Evolutionary conservation across 805 yeast species (phyloP).

Genomic region (Ogataea chonburiensis): DNA sequence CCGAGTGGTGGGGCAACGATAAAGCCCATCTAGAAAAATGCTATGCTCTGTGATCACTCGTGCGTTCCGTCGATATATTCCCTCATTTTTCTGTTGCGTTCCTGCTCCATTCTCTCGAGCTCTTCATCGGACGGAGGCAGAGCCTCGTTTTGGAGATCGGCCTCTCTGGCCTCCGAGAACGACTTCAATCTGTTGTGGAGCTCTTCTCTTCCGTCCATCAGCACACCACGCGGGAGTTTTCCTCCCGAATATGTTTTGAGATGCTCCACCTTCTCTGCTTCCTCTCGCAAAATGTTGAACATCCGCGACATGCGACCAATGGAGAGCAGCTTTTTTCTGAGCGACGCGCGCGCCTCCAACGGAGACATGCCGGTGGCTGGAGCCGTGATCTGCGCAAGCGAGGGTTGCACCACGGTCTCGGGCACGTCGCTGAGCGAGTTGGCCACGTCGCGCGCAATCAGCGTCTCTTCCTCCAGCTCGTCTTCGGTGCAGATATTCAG

Average conservation of each 20-base stretch:
- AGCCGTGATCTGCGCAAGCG: constrained; percentile 30
- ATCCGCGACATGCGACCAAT: constrained; percentile 91
- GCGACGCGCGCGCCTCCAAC: constrained; percentile 40
- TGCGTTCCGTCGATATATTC: constrained; percentile 33
- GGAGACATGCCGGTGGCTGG: constrained; percentile 11
- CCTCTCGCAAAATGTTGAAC: constrained; percentile 86
- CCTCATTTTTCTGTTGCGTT: constrained; percentile 43
- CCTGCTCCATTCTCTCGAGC: constrained; percentile 42
- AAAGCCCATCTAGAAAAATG: constrained; percentile 44
- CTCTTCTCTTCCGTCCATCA: constrained; percentile 81
- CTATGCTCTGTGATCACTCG: constrained; percentile 37
- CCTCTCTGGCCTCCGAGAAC: constrained; percentile 79
- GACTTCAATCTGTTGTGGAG: constrained; percentile 63
- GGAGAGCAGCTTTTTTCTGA: constrained; percentile 82
- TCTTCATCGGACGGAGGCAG: constrained; percentile 80
- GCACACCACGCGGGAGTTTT: constrained; percentile 80
- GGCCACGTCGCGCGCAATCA: constrained; percentile 43
- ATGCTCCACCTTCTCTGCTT: constrained; percentile 80
- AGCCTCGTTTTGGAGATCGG: constrained; percentile 82
- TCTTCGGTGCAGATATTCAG: constrained; percentile 92
- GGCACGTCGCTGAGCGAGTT: constrained; percentile 31
- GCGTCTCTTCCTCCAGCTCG: constrained; percentile 74
- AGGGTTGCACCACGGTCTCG: constrained; percentile 11
- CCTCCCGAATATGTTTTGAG: constrained; percentile 73
- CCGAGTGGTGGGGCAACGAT: constrained; percentile 53